phyloP scores from a whole-genome alignment of 2,329 filamentous ascomycete species.

The Aspergillus pseudoglaucus region DNA sequence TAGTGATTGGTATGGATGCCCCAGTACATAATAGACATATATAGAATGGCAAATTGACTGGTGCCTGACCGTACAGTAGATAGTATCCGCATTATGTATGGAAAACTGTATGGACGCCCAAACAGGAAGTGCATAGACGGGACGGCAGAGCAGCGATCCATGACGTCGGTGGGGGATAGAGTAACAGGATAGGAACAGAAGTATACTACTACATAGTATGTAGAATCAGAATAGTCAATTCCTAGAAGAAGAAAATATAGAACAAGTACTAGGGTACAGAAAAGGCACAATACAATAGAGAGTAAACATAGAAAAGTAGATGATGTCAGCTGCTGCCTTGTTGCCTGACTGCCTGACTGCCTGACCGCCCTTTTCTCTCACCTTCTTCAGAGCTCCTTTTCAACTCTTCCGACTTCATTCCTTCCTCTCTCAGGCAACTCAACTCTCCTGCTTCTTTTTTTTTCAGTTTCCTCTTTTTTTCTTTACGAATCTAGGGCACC shows the following conservation, averaged over 20 bases:
- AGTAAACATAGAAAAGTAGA: neutral
- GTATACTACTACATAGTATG: too few species aligned
- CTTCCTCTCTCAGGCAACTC: neutral
- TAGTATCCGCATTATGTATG: too few species aligned
- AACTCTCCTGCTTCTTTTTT: neutral
- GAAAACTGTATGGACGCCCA: neutral
- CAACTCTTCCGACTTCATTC: neutral
- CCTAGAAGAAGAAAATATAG: too few species aligned
- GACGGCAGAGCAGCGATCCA: neutral
- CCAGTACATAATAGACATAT: too few species aligned
- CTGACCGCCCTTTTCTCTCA: neutral
- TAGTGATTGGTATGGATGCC: too few species aligned
- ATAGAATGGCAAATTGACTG: too few species aligned
- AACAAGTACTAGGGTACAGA: neutral
- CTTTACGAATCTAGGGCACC: slow-evolving; percentile 67
- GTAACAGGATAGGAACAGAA: neutral
- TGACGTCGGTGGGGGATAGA: neutral
- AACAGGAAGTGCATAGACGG: neutral
- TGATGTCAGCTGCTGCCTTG: neutral
- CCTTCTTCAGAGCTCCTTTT: neutral
- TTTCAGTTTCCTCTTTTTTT: slow-evolving; percentile 10
- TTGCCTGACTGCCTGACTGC: neutral
- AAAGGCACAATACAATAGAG: neutral
- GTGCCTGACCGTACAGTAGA: too few species aligned
- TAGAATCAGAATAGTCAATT: too few species aligned